Evolutionary conservation across 163 green algal genomes (phyloP), one percentile per base, ranked within the genome.

Genomic region (Trebouxiophyceae sp.): DNA sequence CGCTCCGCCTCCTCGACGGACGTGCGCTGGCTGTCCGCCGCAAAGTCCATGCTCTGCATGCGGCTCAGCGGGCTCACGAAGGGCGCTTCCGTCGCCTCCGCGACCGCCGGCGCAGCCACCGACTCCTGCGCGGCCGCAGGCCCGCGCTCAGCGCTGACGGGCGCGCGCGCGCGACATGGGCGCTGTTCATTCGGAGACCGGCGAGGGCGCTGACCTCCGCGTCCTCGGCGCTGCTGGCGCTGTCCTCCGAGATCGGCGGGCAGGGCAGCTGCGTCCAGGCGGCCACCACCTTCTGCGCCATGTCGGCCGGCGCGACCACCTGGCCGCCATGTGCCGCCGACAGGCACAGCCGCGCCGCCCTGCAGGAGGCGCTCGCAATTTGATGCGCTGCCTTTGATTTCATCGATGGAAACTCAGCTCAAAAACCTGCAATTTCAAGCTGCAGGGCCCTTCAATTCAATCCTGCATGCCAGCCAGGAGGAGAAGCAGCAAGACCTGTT

Each of bases 301-400:
- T 58, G 34, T 81, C 60, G 16, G 61, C 63, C 1, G 78, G 54
- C 27, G 72, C 58, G 4, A 87, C 33, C 65, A 86, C 77, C 69
- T 88, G 79, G 0, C 82, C 82, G 5, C 82, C 82, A 24, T 80
- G 69, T 2, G 80, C 71, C 5, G 78, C 80, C 22, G 77, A 79
- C 47, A 82, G 73, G 72, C 81, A 87, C 65, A 77, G 81, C 54
- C 81, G 73, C 22, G 80, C 80, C 1, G 77, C 79, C 26, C 82
- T 71, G 65, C 54, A 69, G n/a, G n/a, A n/a, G n/a, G n/a, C n/a
- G n/a, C n/a, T n/a, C n/a, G n/a, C n/a, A n/a, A n/a, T 26, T 23
- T 57, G 47, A 22, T 57, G 12, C 47, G 22, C 22, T 29, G 47
- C 5, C 16, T 12, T 22, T 26, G n/a, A 22, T 7, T 26, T 24